Percentiles rank a stretch among this genome's conserved stretches.
Conservation (phyloP, 192 early-diverging fungal genomes). For the Rhizophagus clarus region DNA sequence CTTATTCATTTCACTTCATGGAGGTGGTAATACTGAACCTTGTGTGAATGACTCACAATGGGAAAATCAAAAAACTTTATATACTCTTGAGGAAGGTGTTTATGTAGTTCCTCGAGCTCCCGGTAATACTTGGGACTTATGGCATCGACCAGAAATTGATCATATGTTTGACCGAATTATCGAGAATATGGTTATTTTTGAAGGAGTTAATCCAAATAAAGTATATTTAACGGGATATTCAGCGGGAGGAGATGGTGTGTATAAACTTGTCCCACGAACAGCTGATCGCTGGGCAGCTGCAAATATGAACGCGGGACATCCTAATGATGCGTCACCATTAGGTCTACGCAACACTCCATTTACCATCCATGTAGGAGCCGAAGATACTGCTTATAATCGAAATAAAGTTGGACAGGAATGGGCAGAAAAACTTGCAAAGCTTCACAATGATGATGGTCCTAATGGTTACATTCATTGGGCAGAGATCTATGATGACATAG, state of each 20-base stretch:
- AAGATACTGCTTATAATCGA: not conserved
- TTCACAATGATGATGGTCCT: not conserved
- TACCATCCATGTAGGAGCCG: not conserved
- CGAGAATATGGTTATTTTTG: not conserved
- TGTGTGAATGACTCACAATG: not conserved
- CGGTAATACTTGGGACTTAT: not conserved
- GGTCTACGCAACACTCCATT: not conserved
- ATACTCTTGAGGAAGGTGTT: not conserved
- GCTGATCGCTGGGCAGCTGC: constrained; percentile 3
- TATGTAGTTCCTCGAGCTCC: not conserved
- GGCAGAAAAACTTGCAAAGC: not conserved
- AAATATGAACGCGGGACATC: constrained; percentile 6
- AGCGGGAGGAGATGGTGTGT: constrained; percentile 3
- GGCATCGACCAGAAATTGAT: constrained; percentile 14
- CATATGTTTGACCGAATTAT: constrained; percentile 12
- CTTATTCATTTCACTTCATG: constrained; percentile 1
- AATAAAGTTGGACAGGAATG: not conserved
- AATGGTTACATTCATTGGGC: not conserved
- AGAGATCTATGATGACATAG: not conserved
- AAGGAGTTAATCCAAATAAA: not conserved
- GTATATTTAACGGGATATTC: constrained; percentile 6
- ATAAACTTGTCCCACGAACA: constrained; percentile 7
- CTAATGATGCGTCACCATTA: constrained; percentile 3
- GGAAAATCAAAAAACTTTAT: constrained; percentile 1
- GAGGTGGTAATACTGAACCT: not conserved